Evolutionary conservation across 2,329 filamentous ascomycete species (phyloP), one percentile per base, ranked within the genome.

Genomic region (Fusarium caatingaense): DNA sequence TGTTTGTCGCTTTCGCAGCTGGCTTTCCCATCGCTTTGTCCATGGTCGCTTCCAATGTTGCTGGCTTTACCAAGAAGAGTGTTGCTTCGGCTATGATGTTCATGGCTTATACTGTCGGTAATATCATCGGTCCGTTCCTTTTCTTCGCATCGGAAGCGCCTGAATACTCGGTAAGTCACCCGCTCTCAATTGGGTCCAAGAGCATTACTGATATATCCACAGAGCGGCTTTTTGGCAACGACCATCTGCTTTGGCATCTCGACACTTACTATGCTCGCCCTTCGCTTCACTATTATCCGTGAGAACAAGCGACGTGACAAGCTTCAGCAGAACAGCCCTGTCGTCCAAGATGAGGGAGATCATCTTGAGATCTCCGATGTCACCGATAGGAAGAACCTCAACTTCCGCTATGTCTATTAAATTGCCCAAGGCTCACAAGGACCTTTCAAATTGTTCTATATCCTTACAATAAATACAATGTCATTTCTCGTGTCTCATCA

Each of bases 21-120:
- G 72, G 69, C 0, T 69, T 74, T 6, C 72, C 72, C 0, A 71
- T 74, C 7, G 51, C 62, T 0, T 11, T 74, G 3, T 74, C 72
- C 0, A 55, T 74, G 69, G 27, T 74, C 3, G 68, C 72, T 6
- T 74, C 72, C 8, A 74, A 74, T 1, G 64, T 74, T 1, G 72
- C 69, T 8, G 72, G 72, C 1, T 74, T 72, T 20, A 74, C 72
- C 1, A 74, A 74, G 48, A 74, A 74, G 56, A 71, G 64, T 20
- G 64, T 72, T 3, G 69, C 72, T 1, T 60, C 69, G 0, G 69
- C 72, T 1, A 74, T 74, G 72, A 69, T 74, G 72, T 72, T 74
- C 4, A 69, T 72, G 57, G 62, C 69, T 4, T 74, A 74, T 13
- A 72, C 71, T 0, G 34, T 44, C 5, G 71, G 71, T 0, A 73